These are phyloP conservation scores for Ceratobasidium sp. DNA, from an alignment of 1,284 basidiomycete species.

Conservation along the genomic window DNA sequence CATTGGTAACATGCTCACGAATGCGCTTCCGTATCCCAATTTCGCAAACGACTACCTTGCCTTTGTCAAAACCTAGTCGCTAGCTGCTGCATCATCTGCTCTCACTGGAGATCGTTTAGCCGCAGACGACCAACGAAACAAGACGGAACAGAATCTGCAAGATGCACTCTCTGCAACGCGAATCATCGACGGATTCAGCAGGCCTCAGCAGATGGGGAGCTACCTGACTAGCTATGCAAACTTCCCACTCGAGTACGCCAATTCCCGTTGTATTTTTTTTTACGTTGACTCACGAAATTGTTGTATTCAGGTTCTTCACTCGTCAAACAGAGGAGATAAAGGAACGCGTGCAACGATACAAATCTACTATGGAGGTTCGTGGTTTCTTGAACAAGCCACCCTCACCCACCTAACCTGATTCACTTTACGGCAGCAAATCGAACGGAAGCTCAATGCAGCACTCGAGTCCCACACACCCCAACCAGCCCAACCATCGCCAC, in stretches of 20 bases:
- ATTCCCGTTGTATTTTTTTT: neutral
- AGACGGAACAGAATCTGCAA: slow-evolving; percentile 76
- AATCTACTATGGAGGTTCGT: slow-evolving; percentile 75
- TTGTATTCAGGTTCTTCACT: slow-evolving; percentile 66
- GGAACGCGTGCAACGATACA: slow-evolving; percentile 76
- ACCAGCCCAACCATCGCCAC: slow-evolving; percentile 41
- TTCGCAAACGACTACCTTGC: neutral
- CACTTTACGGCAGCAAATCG: slow-evolving; percentile 72
- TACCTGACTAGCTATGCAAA: slow-evolving; percentile 74
- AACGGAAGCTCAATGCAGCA: slow-evolving; percentile 74
- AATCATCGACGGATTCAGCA: slow-evolving; percentile 76
- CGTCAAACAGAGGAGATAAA: slow-evolving; percentile 74
- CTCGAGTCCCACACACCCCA: slow-evolving; percentile 74
- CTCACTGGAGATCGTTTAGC: slow-evolving; percentile 16
- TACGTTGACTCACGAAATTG: neutral
- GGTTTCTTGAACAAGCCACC: neutral
- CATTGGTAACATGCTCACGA: neutral
- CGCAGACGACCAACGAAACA: slow-evolving; percentile 55
- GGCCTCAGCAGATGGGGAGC: slow-evolving; percentile 69
- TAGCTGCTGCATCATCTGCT: slow-evolving; percentile 12
- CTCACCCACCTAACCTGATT: neutral
- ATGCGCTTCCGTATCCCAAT: neutral
- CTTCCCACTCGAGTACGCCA: slow-evolving; percentile 81
- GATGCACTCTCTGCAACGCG: slow-evolving; percentile 75
- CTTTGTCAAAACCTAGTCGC: slow-evolving; percentile 6